Evolutionary conservation across 192 early-diverging fungal species (phyloP), one percentile per base, ranked within the genome.

Genomic region (Funneliformis geosporum): DNA sequence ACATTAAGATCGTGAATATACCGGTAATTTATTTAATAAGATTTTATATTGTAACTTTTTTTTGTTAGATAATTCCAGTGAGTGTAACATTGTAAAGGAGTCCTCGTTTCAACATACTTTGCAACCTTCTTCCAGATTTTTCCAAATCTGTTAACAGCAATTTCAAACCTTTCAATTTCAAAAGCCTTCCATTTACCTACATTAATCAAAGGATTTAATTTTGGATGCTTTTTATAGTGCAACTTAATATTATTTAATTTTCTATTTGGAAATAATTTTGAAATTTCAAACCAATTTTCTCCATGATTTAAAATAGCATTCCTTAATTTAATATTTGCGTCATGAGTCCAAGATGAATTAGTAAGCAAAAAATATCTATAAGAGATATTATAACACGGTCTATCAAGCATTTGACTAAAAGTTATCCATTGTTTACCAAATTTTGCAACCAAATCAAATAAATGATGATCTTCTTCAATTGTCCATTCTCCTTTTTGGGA

Each of bases 11-110:
- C n/a, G n/a, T n/a, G n/a, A n/a, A n/a, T n/a, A n/a, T n/a, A n/a
- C n/a, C n/a, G n/a, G n/a, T n/a, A n/a, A n/a, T n/a, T n/a, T n/a
- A n/a, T n/a, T n/a, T n/a, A n/a, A n/a, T n/a, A n/a, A n/a, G n/a
- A n/a, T n/a, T n/a, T n/a, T n/a, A n/a, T n/a, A n/a, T n/a, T n/a
- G n/a, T n/a, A n/a, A n/a, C n/a, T n/a, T n/a, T n/a, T n/a, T n/a
- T n/a, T n/a, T n/a, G 87, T 43, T 27, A 8, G 1, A 65, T 65
- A 65, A 0, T 25, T 28, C 60, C 8, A 21, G 14, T 62, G 60
- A 62, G 7, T 7, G 5, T 33, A 65, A 65, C 62, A 14, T 25
- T 65, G 27, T 16, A 33, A 16, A 33, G 62, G 62, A 33, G 62
- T 23, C 2, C 28, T 65, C 14, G 27, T 65, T 65, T 5, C 10